Conservation (phyloP, 805 yeast genomes). For the Starmerella ratchasimensis region DNA sequence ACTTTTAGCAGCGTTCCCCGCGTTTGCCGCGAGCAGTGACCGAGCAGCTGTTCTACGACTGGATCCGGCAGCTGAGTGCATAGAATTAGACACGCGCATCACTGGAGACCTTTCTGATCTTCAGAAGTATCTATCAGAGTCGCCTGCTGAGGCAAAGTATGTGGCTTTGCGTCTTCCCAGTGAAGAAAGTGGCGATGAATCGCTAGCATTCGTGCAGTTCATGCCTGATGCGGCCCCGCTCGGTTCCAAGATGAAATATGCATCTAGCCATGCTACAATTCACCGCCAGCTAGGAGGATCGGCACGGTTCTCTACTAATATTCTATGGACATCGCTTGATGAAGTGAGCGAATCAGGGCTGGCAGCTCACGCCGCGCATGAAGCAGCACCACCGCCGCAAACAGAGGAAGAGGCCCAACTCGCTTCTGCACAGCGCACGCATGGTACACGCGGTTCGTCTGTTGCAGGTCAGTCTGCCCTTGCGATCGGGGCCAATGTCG, state of each 20-base stretch:
- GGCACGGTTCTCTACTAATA: slow-evolving; percentile 35
- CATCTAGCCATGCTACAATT: slow-evolving; percentile 71
- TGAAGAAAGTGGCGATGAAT: slow-evolving; percentile 15
- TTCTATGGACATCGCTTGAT: slow-evolving; percentile 42
- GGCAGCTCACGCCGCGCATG: slow-evolving; percentile 29
- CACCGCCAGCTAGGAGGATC: slow-evolving; percentile 57
- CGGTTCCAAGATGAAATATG: slow-evolving; percentile 81
- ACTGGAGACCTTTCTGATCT: slow-evolving; percentile 28
- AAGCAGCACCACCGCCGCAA: slow-evolving; percentile 33
- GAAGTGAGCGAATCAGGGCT: slow-evolving; percentile 44
- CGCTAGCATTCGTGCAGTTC: slow-evolving; percentile 55
- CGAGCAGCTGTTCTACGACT: slow-evolving; percentile 32
- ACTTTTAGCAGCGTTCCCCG: slow-evolving; percentile 35
- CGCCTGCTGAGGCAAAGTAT: slow-evolving; percentile 36
- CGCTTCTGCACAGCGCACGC: slow-evolving; percentile 28
- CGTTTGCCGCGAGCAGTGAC: slow-evolving; percentile 26
- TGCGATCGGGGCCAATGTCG: slow-evolving; percentile 16
- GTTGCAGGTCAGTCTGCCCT: slow-evolving; percentile 18
- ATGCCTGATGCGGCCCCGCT: slow-evolving; percentile 81
- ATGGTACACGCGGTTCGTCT: slow-evolving; percentile 23
- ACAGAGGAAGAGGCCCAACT: slow-evolving; percentile 47
- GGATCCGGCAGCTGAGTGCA: slow-evolving; percentile 26
- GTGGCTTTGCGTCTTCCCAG: slow-evolving; percentile 30
- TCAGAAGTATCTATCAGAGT: slow-evolving; percentile 26
- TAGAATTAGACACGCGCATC: slow-evolving; percentile 22